Evolutionary conservation across 495 filamentous ascomycete genomes (phyloP).

Genomic region (Cryomyces minteri): DNA sequence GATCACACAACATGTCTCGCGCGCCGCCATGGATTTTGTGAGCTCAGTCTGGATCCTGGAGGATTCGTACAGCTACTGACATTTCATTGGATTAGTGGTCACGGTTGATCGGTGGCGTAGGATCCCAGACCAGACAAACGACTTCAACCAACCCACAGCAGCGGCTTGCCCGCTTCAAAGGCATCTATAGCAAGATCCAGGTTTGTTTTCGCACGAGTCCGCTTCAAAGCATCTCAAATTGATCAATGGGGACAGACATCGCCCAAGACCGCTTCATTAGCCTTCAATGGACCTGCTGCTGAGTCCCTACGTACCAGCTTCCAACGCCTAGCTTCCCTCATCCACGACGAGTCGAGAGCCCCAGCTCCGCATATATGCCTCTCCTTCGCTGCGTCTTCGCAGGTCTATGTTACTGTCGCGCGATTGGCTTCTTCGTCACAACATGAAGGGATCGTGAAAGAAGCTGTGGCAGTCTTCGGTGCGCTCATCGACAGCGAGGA

Average conservation of each 20-base stretch:
- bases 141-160: constrained; percentile 60
- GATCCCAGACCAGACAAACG: constrained; percentile 38
- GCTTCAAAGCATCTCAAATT: constrained; percentile 1
- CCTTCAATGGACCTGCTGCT: constrained; percentile 29
- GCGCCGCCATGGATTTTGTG: constrained; percentile 7
- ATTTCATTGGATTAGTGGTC: constrained; percentile 41
- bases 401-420: constrained; percentile 71
- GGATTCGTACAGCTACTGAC: too few species aligned
- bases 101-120: constrained; percentile 70
- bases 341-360: constrained; percentile 76
- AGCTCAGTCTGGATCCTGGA: neutral
- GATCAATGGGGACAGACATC: constrained; percentile 47
- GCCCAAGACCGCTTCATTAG: constrained; percentile 40
- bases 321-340: constrained; percentile 52
- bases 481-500: constrained; percentile 90
- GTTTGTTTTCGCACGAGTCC: constrained; percentile 25
- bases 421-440: constrained; percentile 66
- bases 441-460: constrained; percentile 61
- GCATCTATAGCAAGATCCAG: constrained; percentile 67
- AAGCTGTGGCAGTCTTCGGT: constrained; percentile 69
- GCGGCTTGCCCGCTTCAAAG: constrained; percentile 78
- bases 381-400: constrained; percentile 59
- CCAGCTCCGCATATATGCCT: constrained; percentile 80
- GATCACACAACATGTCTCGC: neutral
- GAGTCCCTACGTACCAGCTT: constrained; percentile 35